phyloP scores from a whole-genome alignment of 2,329 filamentous ascomycete species.

The Neofusicoccum ribis region DNA sequence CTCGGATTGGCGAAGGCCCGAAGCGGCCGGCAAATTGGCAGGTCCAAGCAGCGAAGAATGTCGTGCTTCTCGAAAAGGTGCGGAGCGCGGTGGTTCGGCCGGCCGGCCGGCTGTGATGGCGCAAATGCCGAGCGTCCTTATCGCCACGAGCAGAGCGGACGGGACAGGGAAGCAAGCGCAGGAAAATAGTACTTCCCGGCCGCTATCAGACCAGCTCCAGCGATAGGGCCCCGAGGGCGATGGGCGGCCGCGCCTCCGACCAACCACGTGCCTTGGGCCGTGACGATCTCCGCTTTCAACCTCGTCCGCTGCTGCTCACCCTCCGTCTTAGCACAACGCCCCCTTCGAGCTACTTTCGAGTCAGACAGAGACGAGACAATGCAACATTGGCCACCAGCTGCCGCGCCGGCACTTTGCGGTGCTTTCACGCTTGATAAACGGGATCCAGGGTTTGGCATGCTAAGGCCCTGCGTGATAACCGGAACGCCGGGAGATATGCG shows the following conservation, averaged over 20 bases:
- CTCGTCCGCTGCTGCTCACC: neutral
- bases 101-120: constrained; percentile 10
- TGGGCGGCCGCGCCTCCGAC: neutral
- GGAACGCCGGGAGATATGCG: neutral
- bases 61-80: neutral
- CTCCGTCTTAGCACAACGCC: neutral
- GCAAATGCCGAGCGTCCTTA: constrained; percentile 1
- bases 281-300: neutral
- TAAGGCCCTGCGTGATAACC: neutral
- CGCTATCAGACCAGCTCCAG: neutral
- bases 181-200: neutral
- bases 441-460: neutral
- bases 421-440: neutral
- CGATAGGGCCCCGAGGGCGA: neutral
- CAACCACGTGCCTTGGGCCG: neutral
- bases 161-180: neutral
- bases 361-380: neutral
- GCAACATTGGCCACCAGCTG: neutral
- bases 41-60: neutral
- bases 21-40: neutral
- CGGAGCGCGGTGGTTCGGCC: neutral
- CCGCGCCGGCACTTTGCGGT: neutral
- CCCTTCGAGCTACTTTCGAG: neutral
- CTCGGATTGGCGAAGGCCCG: neutral
- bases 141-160: neutral